These are phyloP conservation scores for Sarocladiaceae sp. DNA, from an alignment of 2,329 filamentous ascomycete genomes.

Conservation along the genomic window DNA sequence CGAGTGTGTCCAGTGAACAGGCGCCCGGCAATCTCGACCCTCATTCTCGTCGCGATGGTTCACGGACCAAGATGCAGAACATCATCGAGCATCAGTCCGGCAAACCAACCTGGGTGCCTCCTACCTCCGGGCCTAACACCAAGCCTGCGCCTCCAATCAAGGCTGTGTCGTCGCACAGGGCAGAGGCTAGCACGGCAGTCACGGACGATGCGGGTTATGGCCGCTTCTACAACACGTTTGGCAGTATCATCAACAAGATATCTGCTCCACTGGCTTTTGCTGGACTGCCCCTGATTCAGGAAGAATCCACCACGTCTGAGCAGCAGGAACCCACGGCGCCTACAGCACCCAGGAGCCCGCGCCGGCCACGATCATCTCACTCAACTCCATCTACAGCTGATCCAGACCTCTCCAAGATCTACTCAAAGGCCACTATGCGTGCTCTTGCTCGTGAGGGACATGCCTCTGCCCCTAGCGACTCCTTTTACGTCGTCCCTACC, in stretches of 20 bases:
- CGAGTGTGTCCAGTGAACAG: constrained; percentile 68
- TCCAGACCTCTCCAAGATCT: constrained; percentile 75
- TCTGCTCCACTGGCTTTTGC: constrained; percentile 91
- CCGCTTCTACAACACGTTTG: constrained; percentile 87
- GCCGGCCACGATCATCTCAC: constrained; percentile 13
- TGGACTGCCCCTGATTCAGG: constrained; percentile 68
- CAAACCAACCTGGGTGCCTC: constrained; percentile 48
- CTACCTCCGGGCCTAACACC: constrained; percentile 17
- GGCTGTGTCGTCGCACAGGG: constrained; percentile 17
- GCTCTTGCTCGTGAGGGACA: constrained; percentile 67
- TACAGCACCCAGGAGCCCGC: constrained; percentile 28
- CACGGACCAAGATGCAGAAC: constrained; percentile 47
- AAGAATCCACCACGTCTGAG: constrained; percentile 32
- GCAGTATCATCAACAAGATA: constrained; percentile 78
- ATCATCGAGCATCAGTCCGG: constrained; percentile 47
- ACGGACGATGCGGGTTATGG: constrained; percentile 72
- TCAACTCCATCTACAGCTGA: constrained; percentile 29
- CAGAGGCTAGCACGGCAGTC: constrained; percentile 18
- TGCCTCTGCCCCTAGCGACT: constrained; percentile 50
- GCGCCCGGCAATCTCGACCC: constrained; percentile 63
- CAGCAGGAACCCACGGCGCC: constrained; percentile 27
- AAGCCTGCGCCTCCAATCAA: not conserved
- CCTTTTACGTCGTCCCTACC: constrained; percentile 91
- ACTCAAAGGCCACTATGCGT: constrained; percentile 77
- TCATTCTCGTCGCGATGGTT: constrained; percentile 42